Conservation (phyloP, 2,329 filamentous ascomycete species). For the Xylaria sp. region DNA sequence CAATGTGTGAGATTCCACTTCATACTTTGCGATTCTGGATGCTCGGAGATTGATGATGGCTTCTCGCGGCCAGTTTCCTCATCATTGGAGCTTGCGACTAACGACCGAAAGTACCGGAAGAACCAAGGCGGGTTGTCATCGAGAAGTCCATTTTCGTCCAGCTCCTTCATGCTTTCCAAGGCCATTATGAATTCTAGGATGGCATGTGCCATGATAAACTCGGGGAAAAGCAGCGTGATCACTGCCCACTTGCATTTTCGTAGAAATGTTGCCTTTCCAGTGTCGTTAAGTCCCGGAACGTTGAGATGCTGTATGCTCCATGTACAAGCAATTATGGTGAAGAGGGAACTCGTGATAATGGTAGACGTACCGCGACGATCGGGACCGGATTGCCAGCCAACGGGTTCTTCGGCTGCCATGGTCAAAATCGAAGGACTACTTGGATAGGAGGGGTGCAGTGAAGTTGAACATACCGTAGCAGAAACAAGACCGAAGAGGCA, state of each 20-base stretch:
- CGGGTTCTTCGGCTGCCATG: neutral
- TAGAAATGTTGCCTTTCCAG: neutral
- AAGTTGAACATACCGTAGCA: too few relatives aligned
- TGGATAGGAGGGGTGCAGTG: neutral
- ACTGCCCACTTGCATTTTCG: slow-evolving; percentile 8
- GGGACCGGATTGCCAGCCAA: slow-evolving; percentile 5
- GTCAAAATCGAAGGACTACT: neutral
- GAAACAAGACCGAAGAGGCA: too few relatives aligned
- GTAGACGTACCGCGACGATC: slow-evolving; percentile 3
- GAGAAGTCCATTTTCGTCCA: neutral
- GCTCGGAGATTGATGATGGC: neutral
- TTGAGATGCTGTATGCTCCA: slow-evolving; percentile 13
- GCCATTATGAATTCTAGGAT: slow-evolving; percentile 5
- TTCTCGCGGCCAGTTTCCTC: neutral
- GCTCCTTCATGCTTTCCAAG: neutral
- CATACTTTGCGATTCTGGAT: neutral
- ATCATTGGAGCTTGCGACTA: neutral
- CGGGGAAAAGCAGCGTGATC: slow-evolving; percentile 8
- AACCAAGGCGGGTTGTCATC: slow-evolving; percentile 4
- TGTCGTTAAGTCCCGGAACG: neutral
- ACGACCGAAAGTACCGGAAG: neutral
- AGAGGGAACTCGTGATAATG: slow-evolving; percentile 6
- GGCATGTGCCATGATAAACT: slow-evolving; percentile 9
- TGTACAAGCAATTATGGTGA: slow-evolving; percentile 9
- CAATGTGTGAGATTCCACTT: slow-evolving; percentile 10